Evolutionary conservation across 1,284 basidiomycete genomes (phyloP), one percentile per base, ranked within the genome.

Genomic region (Xanthoconium separans): DNA sequence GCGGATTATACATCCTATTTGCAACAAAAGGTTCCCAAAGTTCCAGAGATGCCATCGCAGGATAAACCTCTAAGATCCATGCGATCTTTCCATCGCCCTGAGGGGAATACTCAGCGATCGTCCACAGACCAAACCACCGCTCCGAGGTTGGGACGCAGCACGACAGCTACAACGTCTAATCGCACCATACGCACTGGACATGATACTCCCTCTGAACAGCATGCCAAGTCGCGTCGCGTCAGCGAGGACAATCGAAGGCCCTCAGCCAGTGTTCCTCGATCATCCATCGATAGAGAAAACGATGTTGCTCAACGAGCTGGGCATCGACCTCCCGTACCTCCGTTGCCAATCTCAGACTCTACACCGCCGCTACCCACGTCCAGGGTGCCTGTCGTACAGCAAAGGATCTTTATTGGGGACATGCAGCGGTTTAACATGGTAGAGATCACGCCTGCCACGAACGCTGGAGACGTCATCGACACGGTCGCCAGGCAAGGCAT

Each of bases 351-450:
- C n/a, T 50, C 64, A 36, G 70, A 74, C 9, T 58, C 62, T n/a
- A 59, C 64, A 18, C 48, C 64, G 2, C 61, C 69, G 2, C 54
- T 57, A 44, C 56, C 56, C 27, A 39, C 51, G 20, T n/a, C 57
- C n/a, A 70, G 62, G 51, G 64, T 58, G 0, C 56, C 61, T 13
- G 64, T 75, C 22, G 70, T 62, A 40, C 86, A 88, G 62, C 87
- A 87, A 65, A 79, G 88, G 10, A 73, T 92, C 7, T 91, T 89
- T 63, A 76, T 92, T 50, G 83, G 82, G 8, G 85, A 85, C 65
- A 78, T 85, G 76, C 89, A 91, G 68, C 76, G 82, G 36, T 91
- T 86, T 62, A 80, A 83, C 58, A 80, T 82, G 61, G 80, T 91
- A 16, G 85, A 87, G 63, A 80, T 91, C 47, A 74, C 76, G 3